Evolutionary conservation across 352 stramenopile genomes (phyloP).

Genomic region (Ophiocytium majus): DNA sequence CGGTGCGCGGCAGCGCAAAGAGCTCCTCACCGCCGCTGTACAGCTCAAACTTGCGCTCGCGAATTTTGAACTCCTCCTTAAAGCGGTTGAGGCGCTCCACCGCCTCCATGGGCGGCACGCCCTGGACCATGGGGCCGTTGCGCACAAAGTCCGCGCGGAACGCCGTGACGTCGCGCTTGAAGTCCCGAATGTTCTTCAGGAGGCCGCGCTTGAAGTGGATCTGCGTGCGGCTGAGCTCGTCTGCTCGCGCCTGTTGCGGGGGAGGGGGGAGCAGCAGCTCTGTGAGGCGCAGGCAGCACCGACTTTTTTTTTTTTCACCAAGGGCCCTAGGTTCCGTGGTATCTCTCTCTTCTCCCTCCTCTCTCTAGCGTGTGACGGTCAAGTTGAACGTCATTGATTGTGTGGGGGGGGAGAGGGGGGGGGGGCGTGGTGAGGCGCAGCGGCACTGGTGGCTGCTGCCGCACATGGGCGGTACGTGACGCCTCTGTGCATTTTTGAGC

Average conservation of each 20-base stretch:
- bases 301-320: too few species aligned
- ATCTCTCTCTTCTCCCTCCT: too few species aligned
- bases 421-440: too few species aligned
- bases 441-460: too few species aligned
- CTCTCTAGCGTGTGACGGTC: too few species aligned
- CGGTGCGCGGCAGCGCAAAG: conserved; percentile 90
- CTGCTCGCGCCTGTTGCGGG: conserved; percentile 65
- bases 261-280: too few species aligned
- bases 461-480: too few species aligned
- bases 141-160: conserved; percentile 92
- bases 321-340: too few species aligned
- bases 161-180: conserved; percentile 91
- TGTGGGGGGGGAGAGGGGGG: too few species aligned
- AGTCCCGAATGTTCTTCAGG: conserved; percentile 90
- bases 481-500: too few species aligned
- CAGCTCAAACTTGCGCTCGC: conserved; percentile 93
- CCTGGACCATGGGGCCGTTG: conserved; percentile 94
- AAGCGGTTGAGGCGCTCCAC: conserved; percentile 94
- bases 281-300: too few species aligned
- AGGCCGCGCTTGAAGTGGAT: conserved; percentile 88
- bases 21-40: conserved; percentile 92
- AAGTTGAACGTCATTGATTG: too few species aligned
- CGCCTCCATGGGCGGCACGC: conserved; percentile 88
- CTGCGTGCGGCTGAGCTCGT: conserved; percentile 75
- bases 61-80: conserved; percentile 96